These are phyloP conservation scores for Pyronema omphalodes DNA, from an alignment of 495 filamentous ascomycete genomes.

Conservation along the genomic window DNA sequence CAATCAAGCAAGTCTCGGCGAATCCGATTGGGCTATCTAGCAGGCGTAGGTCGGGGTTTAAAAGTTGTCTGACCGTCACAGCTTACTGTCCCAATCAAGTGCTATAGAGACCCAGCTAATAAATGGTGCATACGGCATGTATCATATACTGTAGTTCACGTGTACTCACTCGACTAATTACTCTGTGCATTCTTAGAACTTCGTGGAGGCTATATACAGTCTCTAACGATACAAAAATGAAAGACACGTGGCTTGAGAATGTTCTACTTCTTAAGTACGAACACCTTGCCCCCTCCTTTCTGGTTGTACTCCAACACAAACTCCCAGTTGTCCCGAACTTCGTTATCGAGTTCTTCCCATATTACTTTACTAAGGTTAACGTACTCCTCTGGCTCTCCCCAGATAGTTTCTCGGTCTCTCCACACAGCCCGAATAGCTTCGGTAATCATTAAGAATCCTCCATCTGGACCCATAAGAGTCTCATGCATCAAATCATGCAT, in stretches of 20 bases:
- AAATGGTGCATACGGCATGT: too few species aligned
- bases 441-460: conserved; percentile 8
- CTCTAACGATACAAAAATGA: background rate
- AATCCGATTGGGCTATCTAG: too few species aligned
- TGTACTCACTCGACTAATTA: too few species aligned
- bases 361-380: conserved; percentile 6
- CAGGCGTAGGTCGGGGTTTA: too few species aligned
- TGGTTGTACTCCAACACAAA: conserved; percentile 3
- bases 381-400: conserved; percentile 15
- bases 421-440: conserved; percentile 14
- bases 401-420: conserved; percentile 10
- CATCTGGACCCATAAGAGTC: conserved; percentile 9
- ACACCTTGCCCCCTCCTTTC: background rate
- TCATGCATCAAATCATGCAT: conserved; percentile 10
- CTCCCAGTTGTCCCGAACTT: background rate
- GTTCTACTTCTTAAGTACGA: background rate
- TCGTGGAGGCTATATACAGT: too few species aligned
- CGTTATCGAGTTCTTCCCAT: background rate
- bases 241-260: conserved; percentile 3
- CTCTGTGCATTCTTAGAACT: too few species aligned
- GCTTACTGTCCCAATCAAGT: too few species aligned
- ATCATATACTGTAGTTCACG: too few species aligned
- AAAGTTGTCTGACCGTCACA: too few species aligned
- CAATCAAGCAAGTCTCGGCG: too few species aligned
- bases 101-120: too few species aligned